Percentiles rank a stretch among this genome's conserved stretches.
Evolutionary conservation across 2,329 filamentous ascomycete species (phyloP).

Genomic region (Ustilaginoidea virens): DNA sequence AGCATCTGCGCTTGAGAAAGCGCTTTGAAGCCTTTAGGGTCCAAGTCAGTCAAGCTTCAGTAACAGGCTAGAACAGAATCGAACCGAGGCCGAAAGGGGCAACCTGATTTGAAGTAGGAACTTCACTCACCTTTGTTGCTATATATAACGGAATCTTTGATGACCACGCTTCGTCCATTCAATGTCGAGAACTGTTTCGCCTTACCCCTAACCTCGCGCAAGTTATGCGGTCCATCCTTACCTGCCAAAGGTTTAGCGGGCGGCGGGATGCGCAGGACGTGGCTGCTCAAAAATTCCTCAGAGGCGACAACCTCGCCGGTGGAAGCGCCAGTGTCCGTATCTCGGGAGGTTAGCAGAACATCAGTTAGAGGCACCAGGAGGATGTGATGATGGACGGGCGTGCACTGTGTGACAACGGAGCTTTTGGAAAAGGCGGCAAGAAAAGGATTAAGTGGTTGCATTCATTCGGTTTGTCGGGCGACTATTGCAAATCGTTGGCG

Average conservation of each 20-base stretch:
- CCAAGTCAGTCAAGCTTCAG: background rate
- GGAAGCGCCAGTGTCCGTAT: constrained; percentile 65
- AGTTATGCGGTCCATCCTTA: constrained; percentile 43
- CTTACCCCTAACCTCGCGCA: constrained; percentile 81
- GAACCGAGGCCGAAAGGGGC: constrained; percentile 7
- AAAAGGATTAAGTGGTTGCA: constrained; percentile 98
- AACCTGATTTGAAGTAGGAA: too few species aligned
- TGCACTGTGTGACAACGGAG: constrained; percentile 80
- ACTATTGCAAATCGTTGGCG: constrained; percentile 13
- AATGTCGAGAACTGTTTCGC: constrained; percentile 86
- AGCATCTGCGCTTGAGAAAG: constrained; percentile 80
- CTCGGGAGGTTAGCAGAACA: constrained; percentile 72
- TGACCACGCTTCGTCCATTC: constrained; percentile 83
- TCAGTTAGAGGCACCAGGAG: constrained; percentile 90
- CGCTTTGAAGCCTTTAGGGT: constrained; percentile 62
- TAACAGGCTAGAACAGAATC: constrained; percentile 9
- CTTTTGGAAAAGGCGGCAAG: constrained; percentile 97
- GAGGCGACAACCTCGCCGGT: constrained; percentile 71
- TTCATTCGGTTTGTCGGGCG: constrained; percentile 29
- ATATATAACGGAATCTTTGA: constrained; percentile 86
- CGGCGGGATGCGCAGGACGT: constrained; percentile 75
- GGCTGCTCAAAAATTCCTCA: constrained; percentile 91
- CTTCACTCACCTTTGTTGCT: constrained; percentile 99
- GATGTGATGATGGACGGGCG: constrained; percentile 80
- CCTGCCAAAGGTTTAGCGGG: constrained; percentile 30